phyloP scores from a whole-genome alignment of 202 grass and related monocot genomes.

The Schoenoplectus triqueter region DNA sequence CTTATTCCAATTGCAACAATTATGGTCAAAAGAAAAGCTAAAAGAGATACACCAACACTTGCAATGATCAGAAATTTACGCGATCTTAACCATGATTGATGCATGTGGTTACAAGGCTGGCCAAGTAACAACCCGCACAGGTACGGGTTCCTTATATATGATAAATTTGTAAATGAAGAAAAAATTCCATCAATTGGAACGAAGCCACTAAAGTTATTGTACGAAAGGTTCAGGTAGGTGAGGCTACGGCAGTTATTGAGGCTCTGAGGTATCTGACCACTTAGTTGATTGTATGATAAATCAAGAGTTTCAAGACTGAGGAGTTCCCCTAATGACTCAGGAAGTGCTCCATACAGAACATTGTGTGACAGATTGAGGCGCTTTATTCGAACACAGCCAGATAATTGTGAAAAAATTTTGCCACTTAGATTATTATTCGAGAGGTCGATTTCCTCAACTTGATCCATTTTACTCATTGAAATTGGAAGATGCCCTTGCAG shows the following conservation, averaged over 20 bases:
- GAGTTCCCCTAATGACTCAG: slow-evolving; percentile 42
- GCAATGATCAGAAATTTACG: slow-evolving; percentile 54
- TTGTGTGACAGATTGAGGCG: slow-evolving; percentile 80
- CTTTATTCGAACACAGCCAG: slow-evolving; percentile 43
- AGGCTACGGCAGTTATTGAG: slow-evolving; percentile 54
- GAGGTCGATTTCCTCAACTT: slow-evolving; percentile 58
- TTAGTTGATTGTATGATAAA: slow-evolving; percentile 70
- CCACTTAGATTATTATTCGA: slow-evolving; percentile 74
- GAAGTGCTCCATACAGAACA: slow-evolving; percentile 53
- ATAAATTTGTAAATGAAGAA: slow-evolving; percentile 50
- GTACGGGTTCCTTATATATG: slow-evolving; percentile 63
- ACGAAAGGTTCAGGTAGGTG: slow-evolving; percentile 66
- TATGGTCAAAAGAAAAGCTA: slow-evolving; percentile 58
- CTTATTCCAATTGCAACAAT: slow-evolving; percentile 46
- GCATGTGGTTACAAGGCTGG: slow-evolving; percentile 39
- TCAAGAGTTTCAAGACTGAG: slow-evolving; percentile 55
- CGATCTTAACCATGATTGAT: slow-evolving; percentile 48
- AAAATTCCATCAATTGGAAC: slow-evolving; percentile 57
- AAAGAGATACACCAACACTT: slow-evolving; percentile 38
- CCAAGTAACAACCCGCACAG: slow-evolving; percentile 51
- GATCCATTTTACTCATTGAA: slow-evolving; percentile 54
- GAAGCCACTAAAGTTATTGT: slow-evolving; percentile 68
- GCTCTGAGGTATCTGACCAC: slow-evolving; percentile 58
- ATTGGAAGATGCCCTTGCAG: slow-evolving; percentile 56
- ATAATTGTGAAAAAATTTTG: slow-evolving; percentile 41